Evolutionary conservation across 2,329 filamentous ascomycete genomes (phyloP).

Genomic region (Kalaharituber pfeilii): DNA sequence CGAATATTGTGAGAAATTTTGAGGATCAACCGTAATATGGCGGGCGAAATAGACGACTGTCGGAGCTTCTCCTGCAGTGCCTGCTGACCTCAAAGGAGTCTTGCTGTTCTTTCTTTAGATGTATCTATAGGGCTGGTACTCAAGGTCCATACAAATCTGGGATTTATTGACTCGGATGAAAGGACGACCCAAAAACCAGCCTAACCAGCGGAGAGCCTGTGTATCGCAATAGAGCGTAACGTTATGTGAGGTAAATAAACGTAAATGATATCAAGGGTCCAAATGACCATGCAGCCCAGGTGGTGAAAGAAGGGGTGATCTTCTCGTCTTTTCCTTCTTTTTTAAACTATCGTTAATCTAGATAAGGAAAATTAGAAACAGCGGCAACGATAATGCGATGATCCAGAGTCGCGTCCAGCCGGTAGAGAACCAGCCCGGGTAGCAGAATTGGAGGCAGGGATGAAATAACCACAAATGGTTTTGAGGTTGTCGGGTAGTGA

Average conservation of each 20-base stretch:
- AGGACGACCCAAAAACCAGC: neutral
- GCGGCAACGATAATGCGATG: slow-evolving; percentile 25
- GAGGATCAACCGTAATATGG: slow-evolving; percentile 20
- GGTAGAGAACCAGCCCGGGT: neutral
- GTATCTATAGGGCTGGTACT: slow-evolving; percentile 4
- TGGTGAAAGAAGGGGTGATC: neutral
- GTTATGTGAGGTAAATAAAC: neutral
- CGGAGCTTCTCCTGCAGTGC: slow-evolving; percentile 54
- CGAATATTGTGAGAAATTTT: slow-evolving; percentile 1
- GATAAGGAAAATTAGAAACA: neutral
- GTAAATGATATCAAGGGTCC: neutral
- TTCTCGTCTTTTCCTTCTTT: too few relatives aligned
- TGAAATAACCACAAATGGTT: neutral
- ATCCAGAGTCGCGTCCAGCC: neutral
- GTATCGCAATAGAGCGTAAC: neutral
- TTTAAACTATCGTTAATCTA: too few relatives aligned
- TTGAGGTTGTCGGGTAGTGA: neutral
- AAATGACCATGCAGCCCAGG: neutral
- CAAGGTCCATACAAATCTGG: neutral
- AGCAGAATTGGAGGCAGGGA: neutral
- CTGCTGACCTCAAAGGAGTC: slow-evolving; percentile 67
- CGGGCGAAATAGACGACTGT: slow-evolving; percentile 27
- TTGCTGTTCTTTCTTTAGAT: slow-evolving; percentile 13
- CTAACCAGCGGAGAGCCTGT: neutral
- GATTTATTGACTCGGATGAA: neutral